phyloP scores from a whole-genome alignment of 2,329 filamentous ascomycete species.

The Samsoniella hepiali region DNA sequence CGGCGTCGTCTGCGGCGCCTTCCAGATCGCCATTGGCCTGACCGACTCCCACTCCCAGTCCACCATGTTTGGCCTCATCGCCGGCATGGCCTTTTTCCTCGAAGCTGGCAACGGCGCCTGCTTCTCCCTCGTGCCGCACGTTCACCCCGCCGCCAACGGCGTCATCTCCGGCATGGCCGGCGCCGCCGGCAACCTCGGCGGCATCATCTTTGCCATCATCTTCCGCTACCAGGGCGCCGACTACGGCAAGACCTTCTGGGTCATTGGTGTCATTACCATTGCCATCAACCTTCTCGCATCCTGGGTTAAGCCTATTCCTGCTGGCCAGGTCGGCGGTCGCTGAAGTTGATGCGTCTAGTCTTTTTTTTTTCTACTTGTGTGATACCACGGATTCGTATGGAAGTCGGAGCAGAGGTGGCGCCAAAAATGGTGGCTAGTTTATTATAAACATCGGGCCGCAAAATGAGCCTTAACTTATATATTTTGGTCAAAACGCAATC shows the following conservation, averaged over 20 bases:
- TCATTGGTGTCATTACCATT: slow-evolving; percentile 16
- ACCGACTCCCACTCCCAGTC: slow-evolving; percentile 50
- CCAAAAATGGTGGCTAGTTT: background rate
- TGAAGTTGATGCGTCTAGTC: background rate
- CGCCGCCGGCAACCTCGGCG: slow-evolving; percentile 78
- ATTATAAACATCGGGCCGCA: too few species aligned
- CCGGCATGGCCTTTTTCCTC: slow-evolving; percentile 75
- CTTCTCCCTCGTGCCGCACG: slow-evolving; percentile 82
- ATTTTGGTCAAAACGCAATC: background rate
- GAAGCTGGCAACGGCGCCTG: slow-evolving; percentile 84
- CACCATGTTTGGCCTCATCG: slow-evolving; percentile 74
- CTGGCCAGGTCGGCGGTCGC: slow-evolving; percentile 4
- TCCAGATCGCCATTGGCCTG: slow-evolving; percentile 60
- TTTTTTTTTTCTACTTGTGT: background rate
- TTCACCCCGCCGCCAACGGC: slow-evolving; percentile 79
- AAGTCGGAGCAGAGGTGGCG: background rate
- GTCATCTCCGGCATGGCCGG: slow-evolving; percentile 73
- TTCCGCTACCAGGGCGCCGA: slow-evolving; percentile 12
- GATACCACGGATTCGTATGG: background rate
- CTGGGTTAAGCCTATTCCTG: slow-evolving; percentile 13
- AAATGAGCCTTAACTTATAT: too few species aligned
- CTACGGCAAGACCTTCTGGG: slow-evolving; percentile 15
- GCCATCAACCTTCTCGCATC: slow-evolving; percentile 10
- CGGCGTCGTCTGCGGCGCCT: slow-evolving; percentile 60
- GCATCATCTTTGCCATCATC: slow-evolving; percentile 67